Percentiles rank a stretch among this genome's conserved stretches.
phyloP scores from a whole-genome alignment of 441 rosid species.

The Erodium trifolium region DNA sequence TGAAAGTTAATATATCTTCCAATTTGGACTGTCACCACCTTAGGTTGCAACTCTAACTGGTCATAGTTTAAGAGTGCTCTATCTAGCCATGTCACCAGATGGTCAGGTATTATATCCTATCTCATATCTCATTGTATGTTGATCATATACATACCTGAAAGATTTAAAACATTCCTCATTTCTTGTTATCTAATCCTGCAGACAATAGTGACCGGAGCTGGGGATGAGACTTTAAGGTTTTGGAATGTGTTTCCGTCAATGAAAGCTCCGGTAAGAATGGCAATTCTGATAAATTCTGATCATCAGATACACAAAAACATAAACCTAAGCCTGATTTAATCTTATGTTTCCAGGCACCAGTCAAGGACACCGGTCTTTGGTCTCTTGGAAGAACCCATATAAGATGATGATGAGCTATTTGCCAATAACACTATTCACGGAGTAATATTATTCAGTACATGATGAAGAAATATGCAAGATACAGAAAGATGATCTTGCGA shows the following conservation, averaged over 20 bases:
- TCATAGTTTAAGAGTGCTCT: slow-evolving; percentile 83
- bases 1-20: neutral
- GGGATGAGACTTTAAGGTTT: slow-evolving; percentile 89
- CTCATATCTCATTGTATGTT: neutral
- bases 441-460: too few relatives aligned
- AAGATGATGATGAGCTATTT: slow-evolving; percentile 30
- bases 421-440: too few relatives aligned
- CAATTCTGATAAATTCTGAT: too few relatives aligned
- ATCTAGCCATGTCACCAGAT: slow-evolving; percentile 86
- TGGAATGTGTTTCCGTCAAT: slow-evolving; percentile 93
- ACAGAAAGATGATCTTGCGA: neutral
- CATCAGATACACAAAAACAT: neutral
- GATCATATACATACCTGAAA: neutral
- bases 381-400: slow-evolving; percentile 83
- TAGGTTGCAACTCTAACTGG: slow-evolving; percentile 89
- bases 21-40: slow-evolving; percentile 15
- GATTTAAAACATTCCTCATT: neutral
- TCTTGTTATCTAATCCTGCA: slow-evolving; percentile 21
- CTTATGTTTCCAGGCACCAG: slow-evolving; percentile 48
- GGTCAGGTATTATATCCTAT: slow-evolving; percentile 52
- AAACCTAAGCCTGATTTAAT: neutral
- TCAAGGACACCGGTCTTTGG: slow-evolving; percentile 87
- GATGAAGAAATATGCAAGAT: too few relatives aligned
- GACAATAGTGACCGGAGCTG: slow-evolving; percentile 99
- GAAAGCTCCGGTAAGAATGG: slow-evolving; percentile 52